These are phyloP conservation scores for Avena sativa DNA, from an alignment of 176 grass and related monocot species.

Conservation along the genomic window DNA sequence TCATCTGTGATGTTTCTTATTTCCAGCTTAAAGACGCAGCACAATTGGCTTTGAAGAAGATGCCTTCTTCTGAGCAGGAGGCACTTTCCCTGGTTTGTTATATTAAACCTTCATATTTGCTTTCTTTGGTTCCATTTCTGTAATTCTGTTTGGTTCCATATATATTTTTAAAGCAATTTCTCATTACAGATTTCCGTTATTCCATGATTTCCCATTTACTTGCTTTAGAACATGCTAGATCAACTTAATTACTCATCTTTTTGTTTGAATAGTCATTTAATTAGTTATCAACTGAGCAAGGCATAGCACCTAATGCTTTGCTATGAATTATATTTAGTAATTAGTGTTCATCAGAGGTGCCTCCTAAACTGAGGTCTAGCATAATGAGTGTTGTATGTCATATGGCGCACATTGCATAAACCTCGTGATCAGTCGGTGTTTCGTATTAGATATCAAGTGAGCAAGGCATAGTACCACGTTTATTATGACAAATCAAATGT, in stretches of 20 bases:
- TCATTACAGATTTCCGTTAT: slow-evolving; percentile 27
- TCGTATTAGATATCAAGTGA: slow-evolving; percentile 10
- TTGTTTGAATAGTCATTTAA: too few species aligned
- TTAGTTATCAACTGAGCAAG: slow-evolving; percentile 6
- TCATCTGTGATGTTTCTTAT: slow-evolving; percentile 34
- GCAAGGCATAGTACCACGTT: neutral
- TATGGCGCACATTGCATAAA: slow-evolving; percentile 7
- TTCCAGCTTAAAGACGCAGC: slow-evolving; percentile 96
- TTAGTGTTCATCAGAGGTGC: slow-evolving; percentile 7
- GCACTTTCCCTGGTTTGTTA: slow-evolving; percentile 87
- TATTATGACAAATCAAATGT: slow-evolving; percentile 12
- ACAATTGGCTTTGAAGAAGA: slow-evolving; percentile 97
- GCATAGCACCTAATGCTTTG: neutral
- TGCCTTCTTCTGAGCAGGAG: slow-evolving; percentile 98
- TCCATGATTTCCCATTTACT: slow-evolving; percentile 1
- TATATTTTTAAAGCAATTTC: neutral
- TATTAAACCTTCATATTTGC: slow-evolving; percentile 34
- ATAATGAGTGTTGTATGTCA: neutral
- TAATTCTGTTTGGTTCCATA: slow-evolving; percentile 20
- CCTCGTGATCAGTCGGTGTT: slow-evolving; percentile 15
- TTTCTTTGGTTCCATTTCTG: slow-evolving; percentile 20
- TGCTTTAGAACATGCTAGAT: slow-evolving; percentile 22
- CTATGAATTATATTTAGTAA: neutral
- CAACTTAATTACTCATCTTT: neutral
- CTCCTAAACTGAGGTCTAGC: neutral